Percentiles rank a stretch among this genome's conserved stretches.
Evolutionary conservation across 2,329 filamentous ascomycete species (phyloP).

Genomic region (Biscogniauxia sp.): DNA sequence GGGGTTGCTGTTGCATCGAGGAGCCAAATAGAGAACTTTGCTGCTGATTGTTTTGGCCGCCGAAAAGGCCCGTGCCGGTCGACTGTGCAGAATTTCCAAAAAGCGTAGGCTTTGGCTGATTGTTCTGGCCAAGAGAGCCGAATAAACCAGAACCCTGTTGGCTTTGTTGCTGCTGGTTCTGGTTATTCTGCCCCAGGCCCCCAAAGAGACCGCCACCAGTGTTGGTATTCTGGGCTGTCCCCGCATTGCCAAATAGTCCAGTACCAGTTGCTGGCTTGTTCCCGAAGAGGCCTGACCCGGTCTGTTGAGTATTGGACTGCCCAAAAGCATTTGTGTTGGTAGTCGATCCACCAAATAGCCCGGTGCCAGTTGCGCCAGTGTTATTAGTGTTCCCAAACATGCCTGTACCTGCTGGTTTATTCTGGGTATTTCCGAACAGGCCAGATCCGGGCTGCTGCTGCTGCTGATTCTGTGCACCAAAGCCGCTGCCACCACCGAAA

Average conservation of each 20-base stretch:
- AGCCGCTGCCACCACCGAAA: constrained; percentile 33
- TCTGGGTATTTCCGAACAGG: constrained; percentile 37
- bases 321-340: constrained; percentile 31
- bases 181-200: constrained; percentile 33
- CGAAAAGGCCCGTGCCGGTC: constrained; percentile 54
- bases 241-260: constrained; percentile 44
- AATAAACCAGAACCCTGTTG: constrained; percentile 47
- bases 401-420: constrained; percentile 37
- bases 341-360: constrained; percentile 44
- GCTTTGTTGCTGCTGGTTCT: constrained; percentile 38
- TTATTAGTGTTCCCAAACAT: constrained; percentile 38
- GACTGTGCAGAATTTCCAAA: constrained; percentile 48
- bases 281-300: constrained; percentile 44
- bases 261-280: constrained; percentile 34
- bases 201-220: constrained; percentile 54
- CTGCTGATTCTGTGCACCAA: constrained; percentile 41
- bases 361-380: constrained; percentile 30
- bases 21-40: constrained; percentile 46
- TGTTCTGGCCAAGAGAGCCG: constrained; percentile 48
- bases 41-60: constrained; percentile 45
- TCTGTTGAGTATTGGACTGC: constrained; percentile 14
- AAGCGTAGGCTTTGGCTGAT: constrained; percentile 54
- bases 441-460: constrained; percentile 30
- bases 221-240: constrained; percentile 34
- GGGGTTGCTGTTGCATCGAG: constrained; percentile 48